Evolutionary conservation across 2,329 filamentous ascomycete genomes (phyloP), one percentile per base, ranked within the genome.

Genomic region (Aspergillus phoenicis): DNA sequence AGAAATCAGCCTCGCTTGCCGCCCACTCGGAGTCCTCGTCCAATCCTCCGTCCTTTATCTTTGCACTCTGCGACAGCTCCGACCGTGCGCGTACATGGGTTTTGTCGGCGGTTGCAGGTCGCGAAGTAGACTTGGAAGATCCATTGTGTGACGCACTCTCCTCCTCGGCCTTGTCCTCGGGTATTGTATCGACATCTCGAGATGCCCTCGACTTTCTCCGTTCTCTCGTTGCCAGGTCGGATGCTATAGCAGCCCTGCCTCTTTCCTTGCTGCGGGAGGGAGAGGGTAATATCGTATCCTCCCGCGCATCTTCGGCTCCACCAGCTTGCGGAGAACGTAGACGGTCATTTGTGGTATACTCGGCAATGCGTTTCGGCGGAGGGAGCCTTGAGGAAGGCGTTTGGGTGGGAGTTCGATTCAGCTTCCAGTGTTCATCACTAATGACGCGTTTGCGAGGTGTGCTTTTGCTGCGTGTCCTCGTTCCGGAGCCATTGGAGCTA

Each of bases 381-480:
- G 75, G 68, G 71, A 76, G 56, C 73, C 81, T 80, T 5, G 76
- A 72, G 43, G 75, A 60, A 39, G 71, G 73, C 17, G 72, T 68
- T 61, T 77, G 80, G 0, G 81, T 74, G 8, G 82, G 77, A 59
- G 75, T 82, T 61, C 81, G 83, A 62, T 82, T 84, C 61, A 82
- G 83, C 63, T 83, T 85, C 74, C 94, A 98, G 78, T 97, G 91
- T 58, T 91, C 90, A 78, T 98, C 94, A 74, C 93, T 97, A 63
- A 97, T 87, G 57, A 98, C 91, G 64, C 93, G 87, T 82, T 96
- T 97, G 78, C 91, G 93, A 15, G 94, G 94, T 49, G 91, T 86
- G 53, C 82, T 87, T 72, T 77, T 82, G 68, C 77, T 80, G 72
- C 68, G 70, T 52, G 77, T 74, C 60, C 74, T 77, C 41, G 69